Conservation (phyloP, 2,329 filamentous ascomycete species). For the Lanzia echinophila region DNA sequence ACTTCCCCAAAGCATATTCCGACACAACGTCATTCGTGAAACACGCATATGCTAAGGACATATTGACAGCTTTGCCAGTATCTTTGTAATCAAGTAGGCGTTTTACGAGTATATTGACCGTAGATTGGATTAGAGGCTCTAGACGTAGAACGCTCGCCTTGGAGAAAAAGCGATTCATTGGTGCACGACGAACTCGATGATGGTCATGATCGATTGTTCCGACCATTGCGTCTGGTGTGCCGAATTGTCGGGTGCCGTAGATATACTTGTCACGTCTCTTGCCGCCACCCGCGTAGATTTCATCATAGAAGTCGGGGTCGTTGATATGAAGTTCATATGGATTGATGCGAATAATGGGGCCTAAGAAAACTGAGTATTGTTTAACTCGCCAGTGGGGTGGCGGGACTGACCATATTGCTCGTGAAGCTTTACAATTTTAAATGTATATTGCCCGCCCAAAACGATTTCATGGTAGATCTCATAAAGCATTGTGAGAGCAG, state of each 20-base stretch:
- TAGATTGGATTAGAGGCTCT: constrained; percentile 17
- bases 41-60: constrained; percentile 5
- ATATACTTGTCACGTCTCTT: constrained; percentile 13
- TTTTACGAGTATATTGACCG: constrained; percentile 7
- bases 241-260: constrained; percentile 11
- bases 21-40: constrained; percentile 22
- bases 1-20: constrained; percentile 24
- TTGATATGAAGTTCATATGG: constrained; percentile 36
- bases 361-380: neutral
- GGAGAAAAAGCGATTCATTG: constrained; percentile 20
- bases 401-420: constrained; percentile 31
- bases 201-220: constrained; percentile 16
- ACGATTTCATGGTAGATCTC: constrained; percentile 38
- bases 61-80: constrained; percentile 1
- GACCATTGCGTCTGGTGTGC: constrained; percentile 8
- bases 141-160: constrained; percentile 14
- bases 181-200: constrained; percentile 16
- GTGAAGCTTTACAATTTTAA: constrained; percentile 38
- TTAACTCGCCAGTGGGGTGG: neutral
- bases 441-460: constrained; percentile 37
- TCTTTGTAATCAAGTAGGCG: constrained; percentile 9
- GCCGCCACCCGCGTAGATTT: constrained; percentile 30
- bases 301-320: constrained; percentile 33
- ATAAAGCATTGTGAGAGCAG: constrained; percentile 27
- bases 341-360: constrained; percentile 32